These are phyloP conservation scores for Backusella morwellensis DNA, from an alignment of 192 early-diverging fungal genomes.

Conservation along the genomic window DNA sequence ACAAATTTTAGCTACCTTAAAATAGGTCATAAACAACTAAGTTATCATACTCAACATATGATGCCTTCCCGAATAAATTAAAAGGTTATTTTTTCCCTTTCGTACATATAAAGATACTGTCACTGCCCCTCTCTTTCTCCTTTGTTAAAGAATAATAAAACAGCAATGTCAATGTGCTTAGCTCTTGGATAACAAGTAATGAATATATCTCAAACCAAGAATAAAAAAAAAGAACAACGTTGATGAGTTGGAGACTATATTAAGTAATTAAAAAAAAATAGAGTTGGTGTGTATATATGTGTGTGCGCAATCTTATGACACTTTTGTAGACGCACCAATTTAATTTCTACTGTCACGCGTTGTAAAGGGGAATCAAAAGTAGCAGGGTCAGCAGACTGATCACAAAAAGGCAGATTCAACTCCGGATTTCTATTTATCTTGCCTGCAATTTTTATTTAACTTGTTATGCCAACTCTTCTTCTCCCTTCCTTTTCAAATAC, in stretches of 20 bases:
- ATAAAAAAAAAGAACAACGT: not conserved
- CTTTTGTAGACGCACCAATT: conserved; percentile 3
- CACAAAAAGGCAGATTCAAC: conserved; percentile 7
- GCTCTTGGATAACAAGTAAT: not conserved
- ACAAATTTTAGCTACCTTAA: not conserved
- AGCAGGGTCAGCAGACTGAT: conserved; percentile 7
- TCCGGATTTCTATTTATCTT: conserved; percentile 8
- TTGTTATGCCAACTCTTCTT: not conserved
- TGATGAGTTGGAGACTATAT: not conserved
- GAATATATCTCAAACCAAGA: not conserved
- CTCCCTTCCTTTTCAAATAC: not conserved
- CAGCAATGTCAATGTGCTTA: not conserved
- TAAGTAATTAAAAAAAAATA: not conserved
- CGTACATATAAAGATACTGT: not conserved
- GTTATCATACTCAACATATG: conserved; percentile 4
- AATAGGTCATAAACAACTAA: conserved; percentile 8
- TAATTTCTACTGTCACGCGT: conserved; percentile 6
- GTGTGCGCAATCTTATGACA: conserved; percentile 6
- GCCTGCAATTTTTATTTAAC: not conserved
- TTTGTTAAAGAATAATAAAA: not conserved
- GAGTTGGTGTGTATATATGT: not conserved
- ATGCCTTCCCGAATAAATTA: not conserved
- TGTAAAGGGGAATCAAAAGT: conserved; percentile 8
- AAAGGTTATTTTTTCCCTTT: not conserved
- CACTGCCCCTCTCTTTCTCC: not conserved